Evolutionary conservation across 176 grass and related monocot genomes (phyloP), one percentile per base, ranked within the genome.

Genomic region (Phoenix roebelenii): DNA sequence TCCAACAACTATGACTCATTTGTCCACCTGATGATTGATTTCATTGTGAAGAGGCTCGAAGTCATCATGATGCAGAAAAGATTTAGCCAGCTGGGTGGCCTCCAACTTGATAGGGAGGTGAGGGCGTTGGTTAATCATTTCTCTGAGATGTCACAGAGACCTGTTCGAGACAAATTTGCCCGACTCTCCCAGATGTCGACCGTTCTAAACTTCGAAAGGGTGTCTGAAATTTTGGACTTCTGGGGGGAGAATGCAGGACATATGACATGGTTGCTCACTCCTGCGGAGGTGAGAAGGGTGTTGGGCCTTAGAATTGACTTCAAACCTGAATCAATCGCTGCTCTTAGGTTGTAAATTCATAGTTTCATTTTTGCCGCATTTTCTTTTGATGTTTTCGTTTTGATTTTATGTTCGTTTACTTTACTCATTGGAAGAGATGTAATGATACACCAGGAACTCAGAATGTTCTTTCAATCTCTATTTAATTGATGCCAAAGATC

Each of bases 31-130:
- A 68, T 88, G 24, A 85, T 97, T 4, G 87, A 91, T 66, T 97
- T 97, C 69, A 84, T 97, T 67, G 92, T 91, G 61, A 97, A 85
- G 81, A 84, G 92, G 79, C 78, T 97, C 1, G 92, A 91, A 78
- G 92, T 97, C 25, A 97, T 97, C 55, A 97, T 97, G 92, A 88
- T 91, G 84, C 92, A 97, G 83, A 97, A 97, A 68, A 75, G 81
- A 76, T 97, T 97, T 49, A 97, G 87, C 63, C 92, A 97, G 63
- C 76, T 97, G 22, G 92, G 92, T 32, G 92, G 92, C 26, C 72
- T 97, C 24, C 92, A 97, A 58, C 79, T 97, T 12, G 92, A 91
- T 60, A 97, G 88, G 72, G 92, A 91, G 54, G 81, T 97, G 23
- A 78, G 92, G 18, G 82, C 81, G 32, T 74, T 97, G 30, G 88